Percentiles rank a stretch among this genome's conserved stretches.
Evolutionary conservation across 495 filamentous ascomycete genomes (phyloP).

Genomic region (Massariosphaeria phaeospora): DNA sequence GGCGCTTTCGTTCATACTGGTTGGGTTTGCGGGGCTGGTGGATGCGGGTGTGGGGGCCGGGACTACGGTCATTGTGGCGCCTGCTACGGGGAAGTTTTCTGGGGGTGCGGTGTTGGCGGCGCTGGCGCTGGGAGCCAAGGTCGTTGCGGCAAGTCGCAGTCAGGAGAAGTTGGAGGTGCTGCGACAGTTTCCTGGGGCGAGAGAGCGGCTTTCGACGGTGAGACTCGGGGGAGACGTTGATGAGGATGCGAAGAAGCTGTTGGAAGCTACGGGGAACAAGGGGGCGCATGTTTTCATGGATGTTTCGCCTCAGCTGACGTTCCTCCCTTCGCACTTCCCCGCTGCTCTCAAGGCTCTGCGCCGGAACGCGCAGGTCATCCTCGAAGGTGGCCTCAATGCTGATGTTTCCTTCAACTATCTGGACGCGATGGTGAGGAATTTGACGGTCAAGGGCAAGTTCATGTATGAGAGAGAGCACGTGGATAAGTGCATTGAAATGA

Average conservation of each 20-base stretch:
- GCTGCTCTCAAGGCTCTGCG: slow-evolving; percentile 5
- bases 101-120: slow-evolving; percentile 34
- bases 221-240: slow-evolving; percentile 20
- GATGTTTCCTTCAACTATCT: slow-evolving; percentile 9
- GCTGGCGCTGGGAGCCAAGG: slow-evolving; percentile 38
- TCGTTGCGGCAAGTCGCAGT: slow-evolving; percentile 39
- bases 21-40: slow-evolving; percentile 52
- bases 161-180: slow-evolving; percentile 22
- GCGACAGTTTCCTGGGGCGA: slow-evolving; percentile 6
- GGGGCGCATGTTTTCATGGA: slow-evolving; percentile 24
- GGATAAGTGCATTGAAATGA: neutral
- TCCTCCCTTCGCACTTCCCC: slow-evolving; percentile 15
- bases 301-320: slow-evolving; percentile 14
- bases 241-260: slow-evolving; percentile 7
- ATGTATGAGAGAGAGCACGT: slow-evolving; percentile 39
- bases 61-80: slow-evolving; percentile 34
- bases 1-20: slow-evolving; percentile 36
- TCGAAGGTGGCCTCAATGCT: slow-evolving; percentile 27
- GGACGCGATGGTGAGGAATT: slow-evolving; percentile 34
- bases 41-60: slow-evolving; percentile 46
- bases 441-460: slow-evolving; percentile 41
- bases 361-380: slow-evolving; percentile 19
- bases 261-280: neutral
- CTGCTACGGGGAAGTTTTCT: slow-evolving; percentile 38
- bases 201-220: slow-evolving; percentile 7